These are phyloP conservation scores for Citeromyces nyonsensis DNA, from an alignment of 805 yeast genomes.

Conservation along the genomic window DNA sequence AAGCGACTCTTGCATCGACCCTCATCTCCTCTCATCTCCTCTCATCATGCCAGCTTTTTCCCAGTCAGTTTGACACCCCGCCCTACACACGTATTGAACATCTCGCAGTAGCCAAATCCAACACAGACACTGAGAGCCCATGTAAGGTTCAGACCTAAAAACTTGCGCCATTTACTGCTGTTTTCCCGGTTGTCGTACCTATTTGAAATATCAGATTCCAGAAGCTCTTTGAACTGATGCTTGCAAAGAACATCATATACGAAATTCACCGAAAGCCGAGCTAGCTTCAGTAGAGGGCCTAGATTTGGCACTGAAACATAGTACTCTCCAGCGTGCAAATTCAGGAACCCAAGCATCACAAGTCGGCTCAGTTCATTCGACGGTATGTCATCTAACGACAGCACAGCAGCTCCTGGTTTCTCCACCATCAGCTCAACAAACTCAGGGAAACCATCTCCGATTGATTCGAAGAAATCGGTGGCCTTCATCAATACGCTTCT, in stretches of 20 bases:
- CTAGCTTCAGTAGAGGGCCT: constrained; percentile 28
- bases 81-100: constrained; percentile 36
- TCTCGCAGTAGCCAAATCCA: constrained; percentile 37
- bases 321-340: constrained; percentile 22
- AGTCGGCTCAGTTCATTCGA: constrained; percentile 11
- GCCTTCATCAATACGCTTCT: constrained; percentile 21
- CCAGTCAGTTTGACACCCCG: constrained; percentile 36
- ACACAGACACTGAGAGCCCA: constrained; percentile 35
- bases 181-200: constrained; percentile 18
- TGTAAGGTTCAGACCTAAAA: constrained; percentile 29
- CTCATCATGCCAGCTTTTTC: constrained; percentile 3
- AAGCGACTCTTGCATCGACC: too few relatives aligned
- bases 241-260: constrained; percentile 21
- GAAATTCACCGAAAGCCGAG: constrained; percentile 27
- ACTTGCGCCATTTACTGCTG: constrained; percentile 21
- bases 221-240: constrained; percentile 22
- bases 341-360: constrained; percentile 25
- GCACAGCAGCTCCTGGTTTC: constrained; percentile 9
- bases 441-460: constrained; percentile 11
- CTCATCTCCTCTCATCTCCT: too few relatives aligned
- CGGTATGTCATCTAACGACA: constrained; percentile 9
- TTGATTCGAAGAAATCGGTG: constrained; percentile 7
- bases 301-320: constrained; percentile 31
- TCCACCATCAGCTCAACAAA: constrained; percentile 7
- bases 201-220: constrained; percentile 22